These are phyloP conservation scores for Hamigera avellanea DNA, from an alignment of 495 filamentous ascomycete genomes.

Conservation along the genomic window DNA sequence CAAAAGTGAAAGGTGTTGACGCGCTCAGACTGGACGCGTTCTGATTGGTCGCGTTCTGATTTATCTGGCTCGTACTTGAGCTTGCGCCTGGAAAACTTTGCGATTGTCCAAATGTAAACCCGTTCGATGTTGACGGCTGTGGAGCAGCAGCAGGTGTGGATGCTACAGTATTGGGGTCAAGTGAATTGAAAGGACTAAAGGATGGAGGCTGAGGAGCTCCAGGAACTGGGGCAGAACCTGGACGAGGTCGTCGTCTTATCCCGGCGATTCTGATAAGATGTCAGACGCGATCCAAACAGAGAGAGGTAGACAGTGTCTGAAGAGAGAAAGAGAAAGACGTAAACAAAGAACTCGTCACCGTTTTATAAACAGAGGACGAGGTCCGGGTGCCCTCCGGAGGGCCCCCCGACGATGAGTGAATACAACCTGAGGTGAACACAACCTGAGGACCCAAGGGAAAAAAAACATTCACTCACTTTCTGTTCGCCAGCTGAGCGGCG, in stretches of 20 bases:
- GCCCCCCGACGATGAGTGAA: too few species aligned
- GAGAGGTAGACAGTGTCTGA: background rate
- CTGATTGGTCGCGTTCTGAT: conserved; percentile 18
- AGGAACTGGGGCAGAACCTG: conserved; percentile 9
- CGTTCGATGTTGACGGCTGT: conserved; percentile 12
- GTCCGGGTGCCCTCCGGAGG: too few species aligned
- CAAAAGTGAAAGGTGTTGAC: conserved; percentile 31
- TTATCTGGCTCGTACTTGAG: conserved; percentile 14
- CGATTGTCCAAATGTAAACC: conserved; percentile 35
- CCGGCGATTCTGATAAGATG: conserved; percentile 22
- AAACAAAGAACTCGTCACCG: too few species aligned
- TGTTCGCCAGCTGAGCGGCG: conserved; percentile 38
- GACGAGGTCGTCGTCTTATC: conserved; percentile 18
- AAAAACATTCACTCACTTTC: conserved; percentile 35
- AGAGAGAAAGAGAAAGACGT: conserved; percentile 1
- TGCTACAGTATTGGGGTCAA: conserved; percentile 18
- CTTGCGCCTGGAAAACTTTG: conserved; percentile 34
- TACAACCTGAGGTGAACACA: too few species aligned
- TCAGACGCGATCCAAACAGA: background rate
- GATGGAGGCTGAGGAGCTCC: conserved; percentile 12
- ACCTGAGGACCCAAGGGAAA: too few species aligned
- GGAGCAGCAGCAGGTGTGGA: conserved; percentile 17
- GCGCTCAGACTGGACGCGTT: too few species aligned
- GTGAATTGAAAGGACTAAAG: conserved; percentile 16
- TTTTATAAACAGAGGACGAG: too few species aligned